Evolutionary conservation across 768 basidiomycete genomes (phyloP).

Genomic region (Candolleomyces efflorescens): DNA sequence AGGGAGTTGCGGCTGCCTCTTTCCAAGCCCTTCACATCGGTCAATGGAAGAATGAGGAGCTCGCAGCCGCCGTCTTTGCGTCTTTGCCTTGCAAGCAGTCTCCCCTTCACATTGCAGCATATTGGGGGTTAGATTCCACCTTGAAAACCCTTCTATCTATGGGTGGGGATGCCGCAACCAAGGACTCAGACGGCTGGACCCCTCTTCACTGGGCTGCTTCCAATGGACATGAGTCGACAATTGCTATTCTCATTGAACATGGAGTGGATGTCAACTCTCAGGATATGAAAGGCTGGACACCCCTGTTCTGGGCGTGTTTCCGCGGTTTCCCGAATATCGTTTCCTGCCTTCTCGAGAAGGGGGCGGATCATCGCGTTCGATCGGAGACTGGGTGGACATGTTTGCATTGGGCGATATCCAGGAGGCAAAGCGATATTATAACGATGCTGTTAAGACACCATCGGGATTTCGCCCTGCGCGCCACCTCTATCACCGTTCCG

Average conservation of each 20-base stretch:
- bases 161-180: neutral
- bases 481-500: neutral
- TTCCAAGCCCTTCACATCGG: neutral
- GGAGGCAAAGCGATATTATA: neutral
- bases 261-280: neutral
- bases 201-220: neutral
- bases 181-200: neutral
- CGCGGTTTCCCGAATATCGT: neutral
- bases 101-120: neutral
- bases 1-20: neutral
- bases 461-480: neutral
- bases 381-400: neutral
- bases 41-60: neutral
- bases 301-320: neutral
- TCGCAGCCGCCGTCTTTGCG: neutral
- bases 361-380: neutral
- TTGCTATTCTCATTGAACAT: neutral
- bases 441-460: neutral
- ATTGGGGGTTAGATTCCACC: neutral
- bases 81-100: neutral
- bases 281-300: neutral
- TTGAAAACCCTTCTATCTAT: neutral
- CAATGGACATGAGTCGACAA: neutral
- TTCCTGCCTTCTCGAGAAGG: neutral
- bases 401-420: neutral